Percentiles rank a stretch among this genome's conserved stretches.
These are phyloP conservation scores for Myxozyma neglecta DNA, from an alignment of 805 yeast genomes.

Conservation along the genomic window DNA sequence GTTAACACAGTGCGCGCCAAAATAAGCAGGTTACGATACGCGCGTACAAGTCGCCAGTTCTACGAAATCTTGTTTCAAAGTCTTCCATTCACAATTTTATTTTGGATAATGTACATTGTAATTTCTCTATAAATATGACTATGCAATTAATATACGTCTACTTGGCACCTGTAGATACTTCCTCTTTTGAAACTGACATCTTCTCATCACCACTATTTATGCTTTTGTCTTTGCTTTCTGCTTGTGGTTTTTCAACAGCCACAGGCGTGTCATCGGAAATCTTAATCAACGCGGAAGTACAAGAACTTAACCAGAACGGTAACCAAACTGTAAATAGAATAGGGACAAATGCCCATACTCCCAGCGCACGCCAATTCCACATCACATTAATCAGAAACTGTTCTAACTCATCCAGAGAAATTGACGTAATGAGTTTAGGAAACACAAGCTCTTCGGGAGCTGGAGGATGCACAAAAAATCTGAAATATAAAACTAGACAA, in stretches of 20 bases:
- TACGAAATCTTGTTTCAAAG: no score
- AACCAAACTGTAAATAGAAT: constrained; percentile 57
- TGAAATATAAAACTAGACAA: constrained; percentile 37
- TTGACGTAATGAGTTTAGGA: constrained; percentile 9
- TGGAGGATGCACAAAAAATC: constrained; percentile 39
- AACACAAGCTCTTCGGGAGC: not conserved
- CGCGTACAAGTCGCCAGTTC: no score
- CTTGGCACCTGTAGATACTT: not conserved
- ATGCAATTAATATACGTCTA: not conserved
- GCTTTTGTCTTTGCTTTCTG: not conserved
- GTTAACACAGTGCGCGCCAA: no score
- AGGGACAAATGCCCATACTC: constrained; percentile 80
- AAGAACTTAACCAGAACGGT: constrained; percentile 67
- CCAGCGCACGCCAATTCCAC: constrained; percentile 64
- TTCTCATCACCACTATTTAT: not conserved
- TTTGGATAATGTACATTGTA: not conserved
- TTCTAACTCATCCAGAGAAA: not conserved
- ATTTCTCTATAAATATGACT: not conserved
- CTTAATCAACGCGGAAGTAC: constrained; percentile 2
- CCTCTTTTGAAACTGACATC: not conserved
- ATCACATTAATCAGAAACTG: constrained; percentile 41
- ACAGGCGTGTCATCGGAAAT: not conserved
- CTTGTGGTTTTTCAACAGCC: not conserved
- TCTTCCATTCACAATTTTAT: not conserved
- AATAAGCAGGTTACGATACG: no score